A percentile compares a stretch with the other conserved stretches of the same genome.
These are phyloP conservation scores for Saturnispora gosingensis DNA, from an alignment of 805 yeast genomes.

Conservation along the genomic window DNA sequence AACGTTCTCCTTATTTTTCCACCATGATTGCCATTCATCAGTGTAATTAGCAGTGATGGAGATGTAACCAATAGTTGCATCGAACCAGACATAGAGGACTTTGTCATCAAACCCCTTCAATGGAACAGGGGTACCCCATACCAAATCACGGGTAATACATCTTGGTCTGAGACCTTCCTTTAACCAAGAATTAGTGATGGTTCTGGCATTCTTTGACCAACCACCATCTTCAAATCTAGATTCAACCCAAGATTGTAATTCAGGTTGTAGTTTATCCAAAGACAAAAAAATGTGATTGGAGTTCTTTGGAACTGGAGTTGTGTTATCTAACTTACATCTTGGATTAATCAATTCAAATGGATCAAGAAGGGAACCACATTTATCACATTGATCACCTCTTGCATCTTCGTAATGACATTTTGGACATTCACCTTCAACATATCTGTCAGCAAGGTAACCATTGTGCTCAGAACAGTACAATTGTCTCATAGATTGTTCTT, in stretches of 20 bases:
- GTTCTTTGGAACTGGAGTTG: slow-evolving; percentile 69
- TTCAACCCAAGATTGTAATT: slow-evolving; percentile 62
- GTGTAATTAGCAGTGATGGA: slow-evolving; percentile 94
- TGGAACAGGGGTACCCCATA: slow-evolving; percentile 99
- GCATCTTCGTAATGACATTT: slow-evolving; percentile 94
- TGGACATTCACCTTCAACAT: slow-evolving; percentile 96
- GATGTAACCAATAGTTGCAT: slow-evolving; percentile 94
- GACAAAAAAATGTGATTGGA: slow-evolving; percentile 82
- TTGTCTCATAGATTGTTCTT: slow-evolving; percentile 83
- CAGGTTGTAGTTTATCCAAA: slow-evolving; percentile 76
- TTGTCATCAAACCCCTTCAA: slow-evolving; percentile 75
- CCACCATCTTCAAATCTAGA: slow-evolving; percentile 60
- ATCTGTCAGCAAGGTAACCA: slow-evolving; percentile 91
- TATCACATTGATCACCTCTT: slow-evolving; percentile 98
- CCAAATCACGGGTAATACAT: slow-evolving; percentile 93
- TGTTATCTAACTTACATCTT: slow-evolving; percentile 85
- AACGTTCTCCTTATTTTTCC: slow-evolving; percentile 70
- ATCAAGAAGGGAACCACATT: slow-evolving; percentile 81
- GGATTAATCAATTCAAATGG: slow-evolving; percentile 93
- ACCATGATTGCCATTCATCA: slow-evolving; percentile 46
- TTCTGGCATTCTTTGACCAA: slow-evolving; percentile 89
- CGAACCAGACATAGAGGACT: slow-evolving; percentile 97
- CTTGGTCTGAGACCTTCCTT: slow-evolving; percentile 89
- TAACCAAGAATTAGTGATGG: slow-evolving; percentile 88
- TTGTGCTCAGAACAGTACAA: slow-evolving; percentile 85